Evolutionary conservation across 2,329 filamentous ascomycete species (phyloP), one percentile per base, ranked within the genome.

Genomic region (Alternaria novae-zelandiae): DNA sequence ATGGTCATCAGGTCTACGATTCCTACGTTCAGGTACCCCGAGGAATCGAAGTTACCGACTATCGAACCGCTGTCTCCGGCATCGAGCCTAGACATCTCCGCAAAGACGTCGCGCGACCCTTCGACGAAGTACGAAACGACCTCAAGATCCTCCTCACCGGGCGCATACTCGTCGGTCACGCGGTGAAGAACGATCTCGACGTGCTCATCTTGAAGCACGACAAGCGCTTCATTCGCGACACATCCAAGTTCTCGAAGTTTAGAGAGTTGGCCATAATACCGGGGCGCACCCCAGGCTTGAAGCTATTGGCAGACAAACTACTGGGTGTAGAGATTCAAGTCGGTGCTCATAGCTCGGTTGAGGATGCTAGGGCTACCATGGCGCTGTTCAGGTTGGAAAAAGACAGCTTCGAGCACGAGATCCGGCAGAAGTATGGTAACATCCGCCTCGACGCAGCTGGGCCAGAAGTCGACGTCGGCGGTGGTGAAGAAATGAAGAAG

Each of bases 1-100:
- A 97, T 77, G 94, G 94, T 17, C 88, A 91, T 26, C 93, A 97
- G 79, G 83, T 99, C 49, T 97, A 98, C 85, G 96, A 99, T 83
- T 95, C 92, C 12, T 98, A 91, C 76, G 96, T 98, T 10, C 87
- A 88, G 57, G 91, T 93, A 1, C 70, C 66, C 30, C 69, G 64
- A n/a, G 88, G 89, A 63, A 90, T 94, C 74, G 84, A 83, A 59
- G 92, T 99, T 2, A 94, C 91, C 13, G 92, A 99, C 80, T 99
- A 94, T 91, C 88, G 96, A 65, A 98, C 94, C 3, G 84, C 86
- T 64, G 90, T 97, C 44, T 96, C 91, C 65, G 96, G 96, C 7
- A 91, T 99, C 64, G 87, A 88, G 54, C 86, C 91, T 1, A 88
- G 87, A 63, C 89, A 93, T 69, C 90, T 98, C 86, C 83, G 85